Evolutionary conservation across 176 grass and related monocot genomes (phyloP).

Genomic region (Cenchrus purpureus): DNA sequence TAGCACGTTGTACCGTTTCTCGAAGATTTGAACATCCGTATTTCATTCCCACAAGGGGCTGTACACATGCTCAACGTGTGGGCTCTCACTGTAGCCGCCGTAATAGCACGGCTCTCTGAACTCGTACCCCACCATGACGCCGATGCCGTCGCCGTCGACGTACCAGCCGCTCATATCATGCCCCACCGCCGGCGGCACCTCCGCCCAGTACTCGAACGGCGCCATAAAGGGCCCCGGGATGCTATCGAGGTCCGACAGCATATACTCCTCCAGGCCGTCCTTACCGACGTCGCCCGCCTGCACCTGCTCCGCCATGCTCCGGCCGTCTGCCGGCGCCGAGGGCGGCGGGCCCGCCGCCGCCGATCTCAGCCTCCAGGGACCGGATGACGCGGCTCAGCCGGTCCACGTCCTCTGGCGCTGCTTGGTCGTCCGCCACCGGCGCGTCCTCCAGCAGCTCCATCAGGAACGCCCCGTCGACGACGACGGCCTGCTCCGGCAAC

Average conservation of each 20-base stretch:
- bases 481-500: conserved; percentile 23
- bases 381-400: conserved; percentile 55
- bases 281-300: conserved; percentile 14
- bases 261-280: conserved; percentile 47
- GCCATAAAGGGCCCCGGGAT: not conserved
- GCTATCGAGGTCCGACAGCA: conserved; percentile 44
- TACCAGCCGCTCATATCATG: conserved; percentile 52
- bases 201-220: conserved; percentile 51
- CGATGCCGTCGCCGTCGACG: conserved; percentile 30
- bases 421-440: conserved; percentile 41
- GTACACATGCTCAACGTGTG: conserved; percentile 57
- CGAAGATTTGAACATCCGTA: not conserved
- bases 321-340: not conserved
- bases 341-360: not conserved
- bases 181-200: conserved; percentile 40
- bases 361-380: conserved; percentile 69
- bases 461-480: conserved; percentile 50
- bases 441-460: conserved; percentile 66
- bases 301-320: not conserved
- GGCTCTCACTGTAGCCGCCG: conserved; percentile 19
- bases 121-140: conserved; percentile 45
- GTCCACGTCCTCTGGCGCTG: conserved; percentile 35
- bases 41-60: conserved; percentile 67
- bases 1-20: not conserved
- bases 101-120: conserved; percentile 51